Base-by-base conservation (phyloP, 75 land plant species). In the Pinus tabuliformis region DNA sequence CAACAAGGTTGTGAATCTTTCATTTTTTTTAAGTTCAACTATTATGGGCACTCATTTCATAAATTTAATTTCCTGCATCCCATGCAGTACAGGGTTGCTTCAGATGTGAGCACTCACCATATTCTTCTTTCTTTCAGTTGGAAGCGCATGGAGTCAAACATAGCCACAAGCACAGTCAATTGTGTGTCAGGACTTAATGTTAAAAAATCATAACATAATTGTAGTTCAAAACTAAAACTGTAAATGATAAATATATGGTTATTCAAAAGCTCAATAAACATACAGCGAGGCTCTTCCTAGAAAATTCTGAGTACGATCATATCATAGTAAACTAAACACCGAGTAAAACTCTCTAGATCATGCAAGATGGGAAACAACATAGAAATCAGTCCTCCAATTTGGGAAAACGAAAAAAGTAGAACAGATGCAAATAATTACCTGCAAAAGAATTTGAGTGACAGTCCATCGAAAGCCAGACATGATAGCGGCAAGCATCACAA, bases 381-480 rank as follows among this genome's bases (percentile, higher is more conserved):
- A 37, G 22, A 42, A 68, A 42, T 1, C 71, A 42, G 49, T 20
- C 52, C 17, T 66, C 20, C 45, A 66, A 39, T 9, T 39, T 39
- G 20, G 3, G 49, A 68, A 68, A 68, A 68, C 1, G 20, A 59
- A 54, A 36, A 58, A 75, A 12, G 13, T 6, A 6, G 21, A 59
- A 63, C 56, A 63, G 13, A 18, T 37, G 28, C 33, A 6, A 6
- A 58, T 60, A 30, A 20, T 7, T 79, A 97, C 99, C 98, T 97
- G 99, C 75, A 97, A 78, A 78, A 97, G 91, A 80, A 97, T 89
- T 80, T 97, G 99, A 37, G 98, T 97, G 84, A 97, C 92, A 30
- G 85, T 87, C 99, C 99, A 97, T 24, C 99, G 88, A 77, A 97
- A 95, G 0, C 99, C 99, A 65, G 98, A 89, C 95, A 95, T 95